phyloP scores from a whole-genome alignment of 176 grass and related monocot genomes.

The Echinochloa phyllopogon region DNA sequence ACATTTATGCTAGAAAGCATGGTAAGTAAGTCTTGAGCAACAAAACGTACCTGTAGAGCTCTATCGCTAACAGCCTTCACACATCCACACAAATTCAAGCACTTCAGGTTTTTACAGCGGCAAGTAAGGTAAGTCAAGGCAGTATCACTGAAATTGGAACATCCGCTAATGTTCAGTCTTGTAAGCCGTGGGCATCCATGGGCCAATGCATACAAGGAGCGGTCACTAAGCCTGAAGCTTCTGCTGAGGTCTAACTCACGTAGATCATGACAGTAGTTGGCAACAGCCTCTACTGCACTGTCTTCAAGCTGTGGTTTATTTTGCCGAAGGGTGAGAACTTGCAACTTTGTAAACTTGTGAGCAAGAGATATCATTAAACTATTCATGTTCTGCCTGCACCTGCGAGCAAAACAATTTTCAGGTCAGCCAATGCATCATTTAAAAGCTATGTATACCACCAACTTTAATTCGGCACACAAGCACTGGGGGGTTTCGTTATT shows the following conservation, averaged over 20 bases:
- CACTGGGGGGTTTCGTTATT: not conserved
- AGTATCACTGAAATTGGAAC: slow-evolving; percentile 80
- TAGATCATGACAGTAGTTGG: slow-evolving; percentile 73
- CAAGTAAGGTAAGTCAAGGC: slow-evolving; percentile 67
- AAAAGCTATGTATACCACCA: not conserved
- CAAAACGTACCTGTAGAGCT: slow-evolving; percentile 68
- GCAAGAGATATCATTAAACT: slow-evolving; percentile 63
- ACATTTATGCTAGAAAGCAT: slow-evolving; percentile 27
- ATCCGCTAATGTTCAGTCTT: slow-evolving; percentile 85
- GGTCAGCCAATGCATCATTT: not conserved
- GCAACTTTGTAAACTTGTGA: slow-evolving; percentile 77
- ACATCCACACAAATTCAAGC: slow-evolving; percentile 85
- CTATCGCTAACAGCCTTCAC: slow-evolving; percentile 65
- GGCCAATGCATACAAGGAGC: slow-evolving; percentile 73
- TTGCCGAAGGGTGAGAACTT: slow-evolving; percentile 75
- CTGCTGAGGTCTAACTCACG: slow-evolving; percentile 80
- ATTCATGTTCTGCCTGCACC: slow-evolving; percentile 84
- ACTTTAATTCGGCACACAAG: not conserved
- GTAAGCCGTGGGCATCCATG: slow-evolving; percentile 67
- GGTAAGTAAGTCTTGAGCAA: not conserved
- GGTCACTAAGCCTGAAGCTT: slow-evolving; percentile 77
- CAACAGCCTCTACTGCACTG: slow-evolving; percentile 73
- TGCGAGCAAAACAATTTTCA: slow-evolving; percentile 37
- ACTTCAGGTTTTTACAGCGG: slow-evolving; percentile 66
- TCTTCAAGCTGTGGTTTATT: slow-evolving; percentile 84